Evolutionary conservation across 169 alveolate genomes (phyloP), one percentile per base, ranked within the genome.

Genomic region (Cryptosporidium sp.): DNA sequence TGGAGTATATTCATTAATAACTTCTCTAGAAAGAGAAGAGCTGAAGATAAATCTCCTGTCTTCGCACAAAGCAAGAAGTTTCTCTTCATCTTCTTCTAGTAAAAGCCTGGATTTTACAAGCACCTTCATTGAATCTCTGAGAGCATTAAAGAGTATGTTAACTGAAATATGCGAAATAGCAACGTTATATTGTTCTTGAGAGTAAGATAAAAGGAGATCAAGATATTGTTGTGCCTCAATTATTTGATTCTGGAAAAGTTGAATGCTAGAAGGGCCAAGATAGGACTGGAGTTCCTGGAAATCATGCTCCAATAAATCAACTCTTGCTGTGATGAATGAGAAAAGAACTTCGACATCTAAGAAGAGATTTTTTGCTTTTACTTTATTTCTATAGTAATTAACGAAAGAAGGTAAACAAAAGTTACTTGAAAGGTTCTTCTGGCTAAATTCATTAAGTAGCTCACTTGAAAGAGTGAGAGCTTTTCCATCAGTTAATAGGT

Each of bases 161-260:
- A 80, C 89, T 14, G 89, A 59, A 43, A 80, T 80, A 61, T 80
- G 89, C 1, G 89, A 80, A 48, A 80, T 48, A 14, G 89, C 89
- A 62, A 65, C 41, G 37, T 39, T 61, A 29, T 80, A 80, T 58
- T 80, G 89, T 48, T 80, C 89, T 65, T 59, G 89, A 18, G 89
- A 80, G 51, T 73, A 73, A 41, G 52, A 26, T 80, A 65, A 61
- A n/a, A 80, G 51, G 4, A 65, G 39, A 12, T 80, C 89, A 1
- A 80, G 69, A 50, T 61, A 80, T 62, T 80, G 89, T 33, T 80
- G 89, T 18, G 89, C 89, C 39, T 80, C 89, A 45, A 80, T 62
- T 29, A 80, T 80, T 48, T 80, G 89, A 55, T 80, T 80, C 50
- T 80, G 89, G 70, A 80, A 80, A 4, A 80, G 55, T 26, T 80